A percentile compares a stretch with the other conserved stretches of the same genome.
Evolutionary conservation across 1,139 yeast genomes (phyloP).

Genomic region (Suhomyces bokatorum): DNA sequence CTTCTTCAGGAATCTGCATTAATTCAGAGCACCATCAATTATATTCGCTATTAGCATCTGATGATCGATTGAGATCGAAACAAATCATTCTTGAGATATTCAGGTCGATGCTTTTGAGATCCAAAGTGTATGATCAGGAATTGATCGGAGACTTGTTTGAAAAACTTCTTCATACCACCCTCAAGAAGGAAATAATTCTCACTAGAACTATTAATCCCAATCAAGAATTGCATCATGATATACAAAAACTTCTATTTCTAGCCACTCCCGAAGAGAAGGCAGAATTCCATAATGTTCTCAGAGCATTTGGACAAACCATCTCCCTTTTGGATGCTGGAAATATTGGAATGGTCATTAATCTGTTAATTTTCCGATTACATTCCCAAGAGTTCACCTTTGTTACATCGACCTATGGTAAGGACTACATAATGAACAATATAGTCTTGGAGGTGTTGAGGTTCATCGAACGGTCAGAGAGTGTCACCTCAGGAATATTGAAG

Average conservation of each 20-base stretch:
- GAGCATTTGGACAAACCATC: conserved; percentile 34
- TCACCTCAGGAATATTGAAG: conserved; percentile 14
- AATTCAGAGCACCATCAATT: conserved; percentile 3
- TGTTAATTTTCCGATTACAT: conserved; percentile 14
- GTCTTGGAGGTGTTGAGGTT: conserved; percentile 25
- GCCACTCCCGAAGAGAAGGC: conserved; percentile 20
- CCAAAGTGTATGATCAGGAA: conserved; percentile 17
- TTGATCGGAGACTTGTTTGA: conserved; percentile 18
- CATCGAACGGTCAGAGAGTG: conserved; percentile 14
- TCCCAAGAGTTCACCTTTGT: conserved; percentile 19
- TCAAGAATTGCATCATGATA: conserved; percentile 17
- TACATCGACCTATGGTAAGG: conserved; percentile 20
- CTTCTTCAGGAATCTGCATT: not conserved
- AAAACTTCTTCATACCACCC: conserved; percentile 12
- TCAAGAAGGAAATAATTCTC: conserved; percentile 10
- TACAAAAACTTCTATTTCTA: conserved; percentile 17
- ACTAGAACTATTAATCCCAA: conserved; percentile 4
- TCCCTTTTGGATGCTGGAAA: conserved; percentile 24
- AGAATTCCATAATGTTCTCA: conserved; percentile 27
- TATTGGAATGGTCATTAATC: conserved; percentile 19
- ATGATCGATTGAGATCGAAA: conserved; percentile 16
- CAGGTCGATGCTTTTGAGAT: conserved; percentile 22
- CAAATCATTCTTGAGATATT: conserved; percentile 25
- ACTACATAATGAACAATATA: conserved; percentile 23
- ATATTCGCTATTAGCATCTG: conserved; percentile 6